Base-by-base conservation (phyloP, 257 asterid genomes). In the Penstemon eatonii region DNA sequence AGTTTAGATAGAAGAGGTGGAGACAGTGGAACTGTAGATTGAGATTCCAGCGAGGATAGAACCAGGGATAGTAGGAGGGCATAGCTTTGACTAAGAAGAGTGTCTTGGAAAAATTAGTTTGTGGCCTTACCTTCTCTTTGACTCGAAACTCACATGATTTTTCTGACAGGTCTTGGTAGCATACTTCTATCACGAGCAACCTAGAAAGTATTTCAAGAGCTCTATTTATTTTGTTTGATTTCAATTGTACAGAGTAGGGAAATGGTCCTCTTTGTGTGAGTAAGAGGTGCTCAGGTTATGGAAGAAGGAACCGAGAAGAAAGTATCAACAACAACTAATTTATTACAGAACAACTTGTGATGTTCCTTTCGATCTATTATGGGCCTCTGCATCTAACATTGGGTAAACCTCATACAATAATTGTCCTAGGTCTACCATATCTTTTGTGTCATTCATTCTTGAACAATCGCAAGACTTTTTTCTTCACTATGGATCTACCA, bases 371-470 rank as follows among this genome's bases (percentile, higher is more conserved):
- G 38, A 54, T 42, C 37, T 41, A 60, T 41, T 60, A 65, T 65
- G 18, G 11, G 4, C 13, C 38, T 38, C 40, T 50, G 10, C 49
- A 51, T 51, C 39, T 65, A 65, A 13, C 60, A 51, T 10, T 51
- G 50, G 18, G 70, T 65, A 39, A 3, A 65, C 38, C 46, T 65
- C 60, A 52, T 38, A 51, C 60, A 39, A 51, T 65, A 52, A 7
- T 6, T 51, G 5, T 65, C 60, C 59, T 49, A 51, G 46, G 7
- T 65, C 40, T 50, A 36, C 50, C 38, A n/a, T 38, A 65, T 65
- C 51, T 39, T 64, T 25, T 51, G 8, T 44, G 41, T 61, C 40
- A 40, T 43, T 61, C 38, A 4, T 61, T 61, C 66, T 25, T 1
- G 33, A 25, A 25, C 33, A 25, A 25, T 25, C 33, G 0, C 33